These are phyloP conservation scores for Globisporangium acanthophoron DNA, from an alignment of 352 stramenopile species.

Conservation along the genomic window DNA sequence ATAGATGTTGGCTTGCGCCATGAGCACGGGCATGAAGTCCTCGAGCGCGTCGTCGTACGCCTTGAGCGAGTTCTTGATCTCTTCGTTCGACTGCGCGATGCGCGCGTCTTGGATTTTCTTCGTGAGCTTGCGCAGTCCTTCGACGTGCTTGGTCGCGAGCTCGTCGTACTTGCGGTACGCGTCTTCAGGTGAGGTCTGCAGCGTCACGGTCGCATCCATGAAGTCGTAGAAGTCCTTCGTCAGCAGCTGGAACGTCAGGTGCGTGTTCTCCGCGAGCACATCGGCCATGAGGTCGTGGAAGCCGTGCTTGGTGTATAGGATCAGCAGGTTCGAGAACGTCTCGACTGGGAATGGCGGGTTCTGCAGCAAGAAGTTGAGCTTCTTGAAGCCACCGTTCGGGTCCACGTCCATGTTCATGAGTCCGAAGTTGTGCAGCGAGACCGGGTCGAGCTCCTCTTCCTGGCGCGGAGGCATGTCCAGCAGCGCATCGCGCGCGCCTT, in stretches of 20 bases:
- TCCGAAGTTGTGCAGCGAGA: slow-evolving; percentile 85
- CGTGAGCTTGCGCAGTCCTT: slow-evolving; percentile 90
- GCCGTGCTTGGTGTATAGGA: slow-evolving; percentile 93
- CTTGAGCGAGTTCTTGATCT: slow-evolving; percentile 89
- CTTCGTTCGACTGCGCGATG: slow-evolving; percentile 88
- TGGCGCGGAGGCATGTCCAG: slow-evolving; percentile 90
- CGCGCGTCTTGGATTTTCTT: slow-evolving; percentile 94
- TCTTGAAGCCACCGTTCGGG: slow-evolving; percentile 91
- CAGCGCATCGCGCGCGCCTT: slow-evolving; percentile 78
- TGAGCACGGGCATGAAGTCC: slow-evolving; percentile 95
- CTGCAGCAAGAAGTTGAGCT: slow-evolving; percentile 93
- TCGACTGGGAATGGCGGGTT: slow-evolving; percentile 94
- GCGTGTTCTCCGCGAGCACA: slow-evolving; percentile 92
- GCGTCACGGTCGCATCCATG: slow-evolving; percentile 92
- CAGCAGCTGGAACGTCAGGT: slow-evolving; percentile 93
- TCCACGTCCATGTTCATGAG: slow-evolving; percentile 95
- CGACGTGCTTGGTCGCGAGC: slow-evolving; percentile 91
- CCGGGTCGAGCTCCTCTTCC: slow-evolving; percentile 93
- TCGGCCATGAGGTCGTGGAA: slow-evolving; percentile 95
- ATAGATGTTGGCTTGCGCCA: slow-evolving; percentile 95
- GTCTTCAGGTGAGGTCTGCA: slow-evolving; percentile 92
- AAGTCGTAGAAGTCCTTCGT: slow-evolving; percentile 94
- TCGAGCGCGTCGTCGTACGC: slow-evolving; percentile 94
- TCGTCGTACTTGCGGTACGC: slow-evolving; percentile 93
- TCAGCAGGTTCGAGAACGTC: slow-evolving; percentile 94